Evolutionary conservation across 2,329 filamentous ascomycete species (phyloP).

Genomic region (Westerdykella aurantiaca): DNA sequence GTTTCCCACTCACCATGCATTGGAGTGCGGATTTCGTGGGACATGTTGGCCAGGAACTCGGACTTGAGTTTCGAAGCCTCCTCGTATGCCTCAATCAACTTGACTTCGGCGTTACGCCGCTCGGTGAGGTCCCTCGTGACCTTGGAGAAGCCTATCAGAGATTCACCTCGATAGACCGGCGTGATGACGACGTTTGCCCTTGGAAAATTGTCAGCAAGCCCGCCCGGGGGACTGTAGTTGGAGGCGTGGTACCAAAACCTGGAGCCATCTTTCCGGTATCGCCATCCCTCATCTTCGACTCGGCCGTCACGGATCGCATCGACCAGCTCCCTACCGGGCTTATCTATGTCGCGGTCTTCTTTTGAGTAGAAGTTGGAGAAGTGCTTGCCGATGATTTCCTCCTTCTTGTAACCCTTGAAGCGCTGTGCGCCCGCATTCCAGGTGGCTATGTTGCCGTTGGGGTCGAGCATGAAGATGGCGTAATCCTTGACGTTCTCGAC

Average conservation of each 20-base stretch:
- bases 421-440: conserved; percentile 55
- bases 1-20: conserved; percentile 46
- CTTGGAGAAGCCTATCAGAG: conserved; percentile 54
- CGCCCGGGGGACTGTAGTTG: background rate
- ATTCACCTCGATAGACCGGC: conserved; percentile 48
- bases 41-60: conserved; percentile 59
- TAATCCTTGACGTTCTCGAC: conserved; percentile 58
- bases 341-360: conserved; percentile 46
- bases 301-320: conserved; percentile 51
- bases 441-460: conserved; percentile 50
- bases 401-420: conserved; percentile 51
- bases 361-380: conserved; percentile 54
- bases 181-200: conserved; percentile 55
- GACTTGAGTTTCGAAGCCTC: conserved; percentile 59
- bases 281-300: conserved; percentile 57
- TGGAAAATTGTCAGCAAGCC: background rate
- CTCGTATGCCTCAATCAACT: conserved; percentile 53
- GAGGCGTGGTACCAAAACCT: conserved; percentile 44
- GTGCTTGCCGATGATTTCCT: conserved; percentile 54
- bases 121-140: conserved; percentile 55
- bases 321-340: conserved; percentile 49
- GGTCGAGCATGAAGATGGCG: conserved; percentile 58
- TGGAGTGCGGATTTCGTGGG: conserved; percentile 59
- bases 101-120: conserved; percentile 50
- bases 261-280: conserved; percentile 53